Percentiles rank a stretch among this genome's conserved stretches.
Evolutionary conservation across 1,284 basidiomycete genomes (phyloP).

Genomic region (Trichosporon ovoides): DNA sequence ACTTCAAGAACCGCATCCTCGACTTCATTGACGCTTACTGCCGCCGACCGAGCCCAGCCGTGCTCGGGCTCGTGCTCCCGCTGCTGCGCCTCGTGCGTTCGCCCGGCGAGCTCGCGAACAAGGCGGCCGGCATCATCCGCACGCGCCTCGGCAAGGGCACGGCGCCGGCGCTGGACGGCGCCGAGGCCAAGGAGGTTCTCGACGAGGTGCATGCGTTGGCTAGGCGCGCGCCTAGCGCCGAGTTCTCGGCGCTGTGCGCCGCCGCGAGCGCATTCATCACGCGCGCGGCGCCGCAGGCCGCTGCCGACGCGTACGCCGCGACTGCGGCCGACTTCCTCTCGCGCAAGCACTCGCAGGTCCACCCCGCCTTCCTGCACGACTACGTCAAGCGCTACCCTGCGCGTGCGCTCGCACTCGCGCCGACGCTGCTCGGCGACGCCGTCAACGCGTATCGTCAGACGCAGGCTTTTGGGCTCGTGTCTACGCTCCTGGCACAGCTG

Average conservation of each 20-base stretch:
- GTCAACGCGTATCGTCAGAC: conserved; percentile 69
- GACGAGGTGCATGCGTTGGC: conserved; percentile 69
- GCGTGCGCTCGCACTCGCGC: conserved; percentile 63
- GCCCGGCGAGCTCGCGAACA: conserved; percentile 69
- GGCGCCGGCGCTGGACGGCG: conserved; percentile 47
- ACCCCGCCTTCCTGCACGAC: conserved; percentile 70
- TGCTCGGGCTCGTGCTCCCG: conserved; percentile 66
- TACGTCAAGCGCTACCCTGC: conserved; percentile 65
- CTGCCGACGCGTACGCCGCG: conserved; percentile 55
- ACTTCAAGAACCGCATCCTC: conserved; percentile 91
- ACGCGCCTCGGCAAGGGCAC: conserved; percentile 65
- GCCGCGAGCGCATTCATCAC: conserved; percentile 69
- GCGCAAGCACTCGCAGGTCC: conserved; percentile 72
- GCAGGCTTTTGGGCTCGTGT: conserved; percentile 70
- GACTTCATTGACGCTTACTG: conserved; percentile 83
- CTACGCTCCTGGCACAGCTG: conserved; percentile 60
- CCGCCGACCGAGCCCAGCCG: conserved; percentile 66
- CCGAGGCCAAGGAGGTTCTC: conserved; percentile 52
- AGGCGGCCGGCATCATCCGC: conserved; percentile 71
- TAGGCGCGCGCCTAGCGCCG: conserved; percentile 58
- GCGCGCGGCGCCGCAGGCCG: conserved; percentile 53
- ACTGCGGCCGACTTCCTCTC: conserved; percentile 74
- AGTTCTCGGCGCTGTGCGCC: conserved; percentile 64
- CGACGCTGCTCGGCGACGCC: conserved; percentile 56
- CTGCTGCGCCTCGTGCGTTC: conserved; percentile 67